These are phyloP conservation scores for Alisma plantagoaquatica DNA, from an alignment of 106 monocot species.

Conservation along the genomic window DNA sequence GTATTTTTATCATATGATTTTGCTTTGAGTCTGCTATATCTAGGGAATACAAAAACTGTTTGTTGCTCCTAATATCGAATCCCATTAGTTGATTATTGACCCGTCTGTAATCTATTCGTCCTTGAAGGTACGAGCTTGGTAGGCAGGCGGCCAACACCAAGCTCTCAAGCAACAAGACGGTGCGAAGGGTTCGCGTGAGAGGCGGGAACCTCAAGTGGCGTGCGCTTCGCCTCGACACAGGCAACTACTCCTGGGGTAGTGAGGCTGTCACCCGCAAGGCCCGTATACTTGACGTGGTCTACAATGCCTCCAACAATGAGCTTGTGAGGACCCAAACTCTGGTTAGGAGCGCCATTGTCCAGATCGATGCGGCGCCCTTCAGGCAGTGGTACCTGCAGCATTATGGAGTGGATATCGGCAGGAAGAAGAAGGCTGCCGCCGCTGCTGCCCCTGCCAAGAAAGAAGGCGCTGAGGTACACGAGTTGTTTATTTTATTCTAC, in stretches of 20 bases:
- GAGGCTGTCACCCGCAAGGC: constrained; percentile 27
- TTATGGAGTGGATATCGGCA: constrained; percentile 21
- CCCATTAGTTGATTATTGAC: no score
- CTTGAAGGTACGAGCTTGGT: constrained; percentile 46
- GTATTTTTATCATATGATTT: no score
- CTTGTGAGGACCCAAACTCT: constrained; percentile 24
- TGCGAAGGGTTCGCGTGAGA: constrained; percentile 21
- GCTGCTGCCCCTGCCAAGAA: constrained; percentile 13
- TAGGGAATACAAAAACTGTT: no score
- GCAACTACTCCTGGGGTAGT: constrained; percentile 25
- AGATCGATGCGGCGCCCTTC: constrained; percentile 29
- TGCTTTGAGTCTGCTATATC: no score
- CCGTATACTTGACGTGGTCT: constrained; percentile 24
- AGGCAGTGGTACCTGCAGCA: constrained; percentile 31
- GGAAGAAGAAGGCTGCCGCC: constrained; percentile 17
- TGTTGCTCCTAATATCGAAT: no score
- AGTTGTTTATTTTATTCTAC: background rate
- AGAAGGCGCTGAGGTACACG: constrained; percentile 10
- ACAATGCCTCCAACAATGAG: constrained; percentile 34
- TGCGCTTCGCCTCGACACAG: constrained; percentile 20
- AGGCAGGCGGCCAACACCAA: constrained; percentile 23
- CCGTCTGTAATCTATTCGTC: background rate
- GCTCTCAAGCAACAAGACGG: constrained; percentile 27
- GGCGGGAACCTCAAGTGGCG: constrained; percentile 26
- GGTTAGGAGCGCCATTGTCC: constrained; percentile 24